These are phyloP conservation scores for Triticum timopheevii DNA, from an alignment of 176 grass and related monocot genomes.

Conservation along the genomic window DNA sequence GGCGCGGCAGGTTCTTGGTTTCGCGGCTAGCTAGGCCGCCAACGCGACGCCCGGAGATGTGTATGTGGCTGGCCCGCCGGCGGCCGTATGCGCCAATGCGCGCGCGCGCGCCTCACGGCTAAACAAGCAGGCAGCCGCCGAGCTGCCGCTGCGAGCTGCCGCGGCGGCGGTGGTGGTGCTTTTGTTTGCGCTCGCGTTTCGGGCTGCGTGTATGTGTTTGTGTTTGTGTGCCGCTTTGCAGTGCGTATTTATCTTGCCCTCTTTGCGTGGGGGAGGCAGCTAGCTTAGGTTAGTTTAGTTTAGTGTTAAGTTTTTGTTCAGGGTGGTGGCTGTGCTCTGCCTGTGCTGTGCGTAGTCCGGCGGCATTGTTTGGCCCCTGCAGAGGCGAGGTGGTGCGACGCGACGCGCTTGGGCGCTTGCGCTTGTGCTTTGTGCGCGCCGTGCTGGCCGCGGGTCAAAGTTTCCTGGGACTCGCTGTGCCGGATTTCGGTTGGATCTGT, in stretches of 20 bases:
- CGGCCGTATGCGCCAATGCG: background rate
- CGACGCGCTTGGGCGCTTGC: slow-evolving; percentile 9
- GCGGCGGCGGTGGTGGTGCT: background rate
- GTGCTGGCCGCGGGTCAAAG: slow-evolving; percentile 30
- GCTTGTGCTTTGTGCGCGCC: slow-evolving; percentile 38
- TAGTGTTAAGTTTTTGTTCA: background rate
- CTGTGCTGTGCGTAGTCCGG: background rate
- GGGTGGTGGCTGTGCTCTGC: background rate
- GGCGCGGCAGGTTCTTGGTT: background rate
- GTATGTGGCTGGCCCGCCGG: background rate
- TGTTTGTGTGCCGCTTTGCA: slow-evolving; percentile 26
- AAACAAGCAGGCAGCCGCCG: background rate
- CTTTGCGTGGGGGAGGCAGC: background rate
- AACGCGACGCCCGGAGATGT: background rate
- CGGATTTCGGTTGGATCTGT: slow-evolving; percentile 11
- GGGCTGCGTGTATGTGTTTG: slow-evolving; percentile 31
- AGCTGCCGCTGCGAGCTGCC: background rate
- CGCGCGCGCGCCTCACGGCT: background rate
- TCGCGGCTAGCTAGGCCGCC: background rate
- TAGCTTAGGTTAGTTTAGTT: background rate
- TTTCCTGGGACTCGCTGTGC: background rate
- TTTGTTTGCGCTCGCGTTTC: slow-evolving; percentile 13
- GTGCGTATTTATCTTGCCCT: slow-evolving; percentile 51
- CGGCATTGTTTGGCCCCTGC: background rate
- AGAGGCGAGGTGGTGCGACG: background rate